These are phyloP conservation scores for Phallus indusiatus DNA, from an alignment of 768 basidiomycete species.

Conservation along the genomic window DNA sequence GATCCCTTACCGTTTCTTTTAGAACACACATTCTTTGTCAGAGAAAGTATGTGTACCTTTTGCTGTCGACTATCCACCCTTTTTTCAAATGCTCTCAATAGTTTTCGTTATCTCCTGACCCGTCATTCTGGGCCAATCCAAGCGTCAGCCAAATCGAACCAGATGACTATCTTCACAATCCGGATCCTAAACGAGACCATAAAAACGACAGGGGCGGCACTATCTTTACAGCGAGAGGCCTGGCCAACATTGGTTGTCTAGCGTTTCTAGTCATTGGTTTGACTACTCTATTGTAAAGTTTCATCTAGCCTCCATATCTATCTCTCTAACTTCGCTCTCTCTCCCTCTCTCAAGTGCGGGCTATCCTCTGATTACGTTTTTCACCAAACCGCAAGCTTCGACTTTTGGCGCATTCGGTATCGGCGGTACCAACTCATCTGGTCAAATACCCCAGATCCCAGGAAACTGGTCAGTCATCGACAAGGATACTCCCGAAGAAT, in stretches of 20 bases:
- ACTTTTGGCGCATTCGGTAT: constrained; percentile 58
- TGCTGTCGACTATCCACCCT: neutral
- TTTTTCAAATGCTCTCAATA: constrained; percentile 18
- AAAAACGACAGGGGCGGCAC: constrained; percentile 47
- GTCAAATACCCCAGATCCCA: constrained; percentile 48
- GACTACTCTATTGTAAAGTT: constrained; percentile 51
- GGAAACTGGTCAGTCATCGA: constrained; percentile 68
- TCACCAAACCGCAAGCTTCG: constrained; percentile 34
- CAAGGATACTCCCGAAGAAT: constrained; percentile 55
- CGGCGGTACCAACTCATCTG: constrained; percentile 67
- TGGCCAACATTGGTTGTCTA: constrained; percentile 65
- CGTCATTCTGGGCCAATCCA: constrained; percentile 61
- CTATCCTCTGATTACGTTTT: constrained; percentile 53
- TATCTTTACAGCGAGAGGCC: constrained; percentile 59
- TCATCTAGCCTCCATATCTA: neutral
- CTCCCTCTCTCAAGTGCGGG: constrained; percentile 30
- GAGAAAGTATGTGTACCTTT: constrained; percentile 37
- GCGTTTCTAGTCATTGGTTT: constrained; percentile 43
- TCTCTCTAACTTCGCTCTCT: neutral
- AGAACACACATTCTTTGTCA: constrained; percentile 38
- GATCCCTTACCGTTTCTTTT: constrained; percentile 8
- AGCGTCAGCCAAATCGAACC: constrained; percentile 46
- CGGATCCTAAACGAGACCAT: constrained; percentile 54
- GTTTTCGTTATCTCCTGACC: constrained; percentile 71
- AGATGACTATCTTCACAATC: constrained; percentile 68